Percentiles rank a stretch among this genome's conserved stretches.
phyloP scores from a whole-genome alignment of 2,329 filamentous ascomycete genomes.

The Ciborinia camelliae region DNA sequence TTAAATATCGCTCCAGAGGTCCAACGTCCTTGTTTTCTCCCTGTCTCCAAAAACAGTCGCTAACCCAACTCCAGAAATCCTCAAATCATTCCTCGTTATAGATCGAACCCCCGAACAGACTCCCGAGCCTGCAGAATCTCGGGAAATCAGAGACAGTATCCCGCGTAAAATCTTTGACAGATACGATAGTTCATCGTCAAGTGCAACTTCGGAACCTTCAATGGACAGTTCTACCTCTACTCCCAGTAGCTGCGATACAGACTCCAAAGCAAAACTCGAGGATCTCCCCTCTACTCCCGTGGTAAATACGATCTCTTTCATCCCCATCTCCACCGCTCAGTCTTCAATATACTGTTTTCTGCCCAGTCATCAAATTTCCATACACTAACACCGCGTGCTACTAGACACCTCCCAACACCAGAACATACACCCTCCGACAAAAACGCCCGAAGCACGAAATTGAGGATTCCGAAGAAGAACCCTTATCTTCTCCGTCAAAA shows the following conservation, averaged over 20 bases:
- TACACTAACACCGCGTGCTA: neutral
- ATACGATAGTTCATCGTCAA: neutral
- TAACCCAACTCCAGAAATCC: neutral
- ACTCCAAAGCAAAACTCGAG: neutral
- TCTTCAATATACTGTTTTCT: no score
- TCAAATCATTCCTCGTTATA: neutral
- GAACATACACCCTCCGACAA: neutral
- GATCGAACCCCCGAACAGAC: neutral
- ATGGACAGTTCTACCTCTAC: neutral
- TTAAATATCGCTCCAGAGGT: neutral
- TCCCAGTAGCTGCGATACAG: neutral
- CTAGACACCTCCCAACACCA: neutral
- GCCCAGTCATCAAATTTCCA: neutral
- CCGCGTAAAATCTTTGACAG: neutral
- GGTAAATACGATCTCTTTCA: no score
- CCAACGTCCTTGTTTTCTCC: neutral
- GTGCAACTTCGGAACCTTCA: neutral
- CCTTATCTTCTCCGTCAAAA: neutral
- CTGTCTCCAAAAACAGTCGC: neutral
- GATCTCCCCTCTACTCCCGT: neutral
- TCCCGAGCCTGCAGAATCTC: no score
- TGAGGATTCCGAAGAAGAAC: neutral
- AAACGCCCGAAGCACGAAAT: neutral
- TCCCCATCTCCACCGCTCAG: no score
- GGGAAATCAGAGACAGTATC: accelerated